A percentile compares a stretch with the other conserved stretches of the same genome.
Evolutionary conservation across 257 asterid species (phyloP).

Genomic region (Nicotiana obtusifolia): DNA sequence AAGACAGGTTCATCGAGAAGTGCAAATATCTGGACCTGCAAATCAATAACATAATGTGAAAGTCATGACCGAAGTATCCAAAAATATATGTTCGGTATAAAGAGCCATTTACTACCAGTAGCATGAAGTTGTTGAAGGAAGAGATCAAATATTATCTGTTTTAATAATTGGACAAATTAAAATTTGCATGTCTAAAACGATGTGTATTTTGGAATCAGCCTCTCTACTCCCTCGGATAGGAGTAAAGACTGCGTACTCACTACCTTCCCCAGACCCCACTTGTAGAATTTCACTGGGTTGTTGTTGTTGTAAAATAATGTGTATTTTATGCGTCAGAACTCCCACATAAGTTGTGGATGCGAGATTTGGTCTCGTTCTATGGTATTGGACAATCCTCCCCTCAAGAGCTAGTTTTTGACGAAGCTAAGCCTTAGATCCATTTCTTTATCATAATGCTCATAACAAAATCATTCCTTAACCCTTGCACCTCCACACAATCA

Average conservation of each 20-base stretch:
- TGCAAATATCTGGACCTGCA: conserved; percentile 75
- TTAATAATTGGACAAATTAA: neutral
- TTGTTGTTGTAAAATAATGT: too few species aligned
- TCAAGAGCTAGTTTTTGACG: too few species aligned
- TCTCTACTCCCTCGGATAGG: too few species aligned
- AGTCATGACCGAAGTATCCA: neutral
- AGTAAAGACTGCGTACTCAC: too few species aligned
- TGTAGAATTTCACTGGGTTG: too few species aligned
- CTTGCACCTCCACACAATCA: neutral
- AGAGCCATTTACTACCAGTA: neutral
- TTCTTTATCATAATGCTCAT: too few species aligned
- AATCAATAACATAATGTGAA: neutral
- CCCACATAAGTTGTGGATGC: too few species aligned
- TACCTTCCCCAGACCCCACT: too few species aligned
- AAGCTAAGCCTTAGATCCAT: too few species aligned
- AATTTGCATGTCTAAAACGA: neutral
- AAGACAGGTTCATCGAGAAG: conserved; percentile 70
- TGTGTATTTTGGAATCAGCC: too few species aligned
- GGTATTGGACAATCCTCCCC: too few species aligned
- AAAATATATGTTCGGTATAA: conserved; percentile 1
- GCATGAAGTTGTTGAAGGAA: neutral
- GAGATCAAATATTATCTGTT: neutral
- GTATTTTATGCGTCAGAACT: neutral
- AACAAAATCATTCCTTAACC: neutral
- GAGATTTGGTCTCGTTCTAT: too few species aligned